Percentiles rank a stretch among this genome's conserved stretches.
phyloP scores from a whole-genome alignment of 2,329 filamentous ascomycete species.

The Botryotinia convoluta region DNA sequence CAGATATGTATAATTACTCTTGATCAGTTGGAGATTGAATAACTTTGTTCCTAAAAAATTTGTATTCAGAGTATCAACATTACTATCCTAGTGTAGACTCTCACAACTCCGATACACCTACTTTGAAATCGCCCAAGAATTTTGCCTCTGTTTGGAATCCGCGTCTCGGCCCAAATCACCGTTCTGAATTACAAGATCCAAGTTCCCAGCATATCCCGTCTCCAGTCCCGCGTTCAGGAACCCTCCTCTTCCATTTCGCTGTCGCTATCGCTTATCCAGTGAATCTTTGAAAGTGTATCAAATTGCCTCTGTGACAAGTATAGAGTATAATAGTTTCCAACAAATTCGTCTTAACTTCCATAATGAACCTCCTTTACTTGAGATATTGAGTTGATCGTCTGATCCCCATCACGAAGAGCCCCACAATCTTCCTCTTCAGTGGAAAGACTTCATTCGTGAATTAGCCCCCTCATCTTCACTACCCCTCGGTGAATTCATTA shows the following conservation, averaged over 20 bases:
- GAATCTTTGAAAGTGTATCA: background rate
- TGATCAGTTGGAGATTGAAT: accelerated
- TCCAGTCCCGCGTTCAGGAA: background rate
- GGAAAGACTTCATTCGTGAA: background rate
- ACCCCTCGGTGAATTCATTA: background rate
- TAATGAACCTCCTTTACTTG: background rate
- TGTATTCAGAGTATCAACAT: background rate
- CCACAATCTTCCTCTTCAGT: accelerated
- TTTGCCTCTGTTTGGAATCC: accelerated
- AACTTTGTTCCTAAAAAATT: background rate
- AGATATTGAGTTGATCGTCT: background rate
- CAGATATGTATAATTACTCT: background rate
- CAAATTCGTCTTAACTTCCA: no score
- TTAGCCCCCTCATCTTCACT: no score
- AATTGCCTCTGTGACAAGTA: background rate
- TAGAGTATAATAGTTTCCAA: background rate
- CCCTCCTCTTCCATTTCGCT: background rate
- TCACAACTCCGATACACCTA: background rate
- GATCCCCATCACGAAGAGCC: accelerated
- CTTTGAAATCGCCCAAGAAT: accelerated
- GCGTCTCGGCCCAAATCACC: accelerated
- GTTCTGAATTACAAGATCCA: accelerated
- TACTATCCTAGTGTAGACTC: background rate
- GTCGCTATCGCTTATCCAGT: background rate
- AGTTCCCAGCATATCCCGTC: background rate